Conservation (phyloP, 768 basidiomycete genomes). For the Tephrocybe sp. region DNA sequence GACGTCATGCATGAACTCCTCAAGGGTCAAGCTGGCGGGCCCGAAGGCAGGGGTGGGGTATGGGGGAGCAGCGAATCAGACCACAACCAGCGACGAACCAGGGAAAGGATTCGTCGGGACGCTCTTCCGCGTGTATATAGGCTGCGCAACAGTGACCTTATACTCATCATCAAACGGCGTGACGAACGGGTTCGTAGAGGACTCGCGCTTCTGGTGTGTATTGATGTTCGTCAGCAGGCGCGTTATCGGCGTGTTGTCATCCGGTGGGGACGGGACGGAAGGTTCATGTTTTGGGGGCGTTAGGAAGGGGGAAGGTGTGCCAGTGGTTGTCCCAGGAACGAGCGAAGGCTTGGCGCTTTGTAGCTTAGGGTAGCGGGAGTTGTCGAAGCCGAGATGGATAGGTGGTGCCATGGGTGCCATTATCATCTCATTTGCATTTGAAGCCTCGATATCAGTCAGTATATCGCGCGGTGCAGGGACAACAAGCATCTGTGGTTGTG, state of each 20-base stretch:
- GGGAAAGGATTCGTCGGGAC: constrained; percentile 52
- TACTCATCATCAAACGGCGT: constrained; percentile 82
- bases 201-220: constrained; percentile 28
- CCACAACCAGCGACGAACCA: constrained; percentile 6
- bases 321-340: neutral
- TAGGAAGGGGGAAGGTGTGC: constrained; percentile 1
- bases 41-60: neutral
- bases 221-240: constrained; percentile 42
- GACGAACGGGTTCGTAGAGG: constrained; percentile 56
- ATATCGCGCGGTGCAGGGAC: constrained; percentile 28
- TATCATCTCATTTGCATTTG: constrained; percentile 17
- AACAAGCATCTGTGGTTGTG: constrained; percentile 23
- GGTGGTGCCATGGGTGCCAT: constrained; percentile 24
- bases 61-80: neutral
- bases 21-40: too few species aligned
- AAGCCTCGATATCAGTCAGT: constrained; percentile 30
- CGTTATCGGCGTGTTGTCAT: constrained; percentile 35
- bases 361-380: constrained; percentile 14
- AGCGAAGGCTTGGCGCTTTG: neutral
- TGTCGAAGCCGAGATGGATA: constrained; percentile 30
- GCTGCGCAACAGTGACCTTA: constrained; percentile 24
- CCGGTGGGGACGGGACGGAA: constrained; percentile 16
- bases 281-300: constrained; percentile 3
- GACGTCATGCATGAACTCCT: neutral
- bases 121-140: constrained; percentile 36